Evolutionary conservation across 495 filamentous ascomycete species (phyloP).

Genomic region (Tuber brumale): DNA sequence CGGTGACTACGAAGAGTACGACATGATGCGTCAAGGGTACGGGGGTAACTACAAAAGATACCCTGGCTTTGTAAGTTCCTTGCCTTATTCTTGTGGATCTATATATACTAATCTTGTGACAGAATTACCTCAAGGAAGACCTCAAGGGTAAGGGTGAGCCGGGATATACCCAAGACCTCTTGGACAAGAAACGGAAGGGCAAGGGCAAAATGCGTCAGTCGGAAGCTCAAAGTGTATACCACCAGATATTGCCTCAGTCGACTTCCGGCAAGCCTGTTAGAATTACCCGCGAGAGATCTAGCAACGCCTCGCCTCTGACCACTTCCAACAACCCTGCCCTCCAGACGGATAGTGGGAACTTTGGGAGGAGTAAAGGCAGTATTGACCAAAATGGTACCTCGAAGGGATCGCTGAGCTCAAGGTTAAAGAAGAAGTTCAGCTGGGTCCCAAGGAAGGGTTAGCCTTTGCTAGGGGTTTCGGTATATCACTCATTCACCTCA

Average conservation of each 20-base stretch:
- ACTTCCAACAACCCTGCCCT: slow-evolving; percentile 5
- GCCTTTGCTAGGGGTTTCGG: slow-evolving; percentile 8
- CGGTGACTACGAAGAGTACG: slow-evolving; percentile 71
- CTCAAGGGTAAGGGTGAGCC: slow-evolving; percentile 78
- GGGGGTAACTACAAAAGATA: slow-evolving; percentile 66
- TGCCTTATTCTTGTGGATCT: background rate
- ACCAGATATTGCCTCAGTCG: slow-evolving; percentile 23
- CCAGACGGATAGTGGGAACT: background rate
- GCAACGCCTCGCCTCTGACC: background rate
- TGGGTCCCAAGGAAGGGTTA: slow-evolving; percentile 20
- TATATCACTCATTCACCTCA: background rate
- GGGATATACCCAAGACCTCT: slow-evolving; percentile 59
- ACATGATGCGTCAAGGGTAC: slow-evolving; percentile 61
- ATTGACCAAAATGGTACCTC: slow-evolving; percentile 8
- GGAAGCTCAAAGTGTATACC: slow-evolving; percentile 21
- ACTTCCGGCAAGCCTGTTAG: slow-evolving; percentile 1
- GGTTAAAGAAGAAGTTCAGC: slow-evolving; percentile 21
- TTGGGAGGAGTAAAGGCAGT: slow-evolving; percentile 25
- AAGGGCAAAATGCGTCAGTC: slow-evolving; percentile 22
- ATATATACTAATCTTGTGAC: background rate
- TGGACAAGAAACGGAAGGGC: slow-evolving; percentile 52
- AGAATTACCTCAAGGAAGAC: slow-evolving; percentile 66
- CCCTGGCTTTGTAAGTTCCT: slow-evolving; percentile 56
- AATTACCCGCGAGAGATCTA: background rate
- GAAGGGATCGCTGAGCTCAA: slow-evolving; percentile 23